Base-by-base conservation (phyloP, 768 basidiomycete species). In the Austroboletus festivus region DNA sequence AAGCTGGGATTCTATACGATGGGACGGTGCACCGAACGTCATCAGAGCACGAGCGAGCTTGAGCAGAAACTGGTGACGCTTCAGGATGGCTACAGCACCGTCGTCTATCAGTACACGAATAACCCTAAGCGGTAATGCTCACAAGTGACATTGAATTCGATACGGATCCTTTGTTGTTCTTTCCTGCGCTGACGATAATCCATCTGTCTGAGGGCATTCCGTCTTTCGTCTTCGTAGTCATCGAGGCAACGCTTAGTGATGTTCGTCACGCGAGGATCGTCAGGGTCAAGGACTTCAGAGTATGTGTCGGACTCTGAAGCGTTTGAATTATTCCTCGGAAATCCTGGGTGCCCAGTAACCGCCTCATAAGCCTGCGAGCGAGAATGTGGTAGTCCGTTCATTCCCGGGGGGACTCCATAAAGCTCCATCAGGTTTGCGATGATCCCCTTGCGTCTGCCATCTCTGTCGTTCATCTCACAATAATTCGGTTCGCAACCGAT, bases 1-100 rank as follows among this genome's bases (percentile, higher is more conserved):
- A 33, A 97, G 81, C 64, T 96, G 93, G 3, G 91, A 86, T 68
- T 95, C 93, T 51, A 97, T 89, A 26, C 94, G 83, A 70, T 97
- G 94, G 20, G 90, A 92, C 0, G 93, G 92, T 16, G 93, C 90
- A 5, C 93, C 92, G 61, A 89, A 94, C 12, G 83, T 83, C 89
- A 97, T 93, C 34, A 96, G 74, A 16, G 89, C 83, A 51, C 85
- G 80, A 15, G 92, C 90, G 22, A 96, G 78, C 62, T 83, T 90
- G 63, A 93, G 78, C 28, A 96, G 69, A 69, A 95, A 97, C 47
- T 82, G 81, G 55, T 94, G 92, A 47, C 94, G 79, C 51, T 85
- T 79, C 38, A 86, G 69, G 64, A 93, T 82, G 13, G 89, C 93
- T 84, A 49, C 30, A 57, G 20, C 38, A n/a, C 21, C 26, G 13